Base-by-base conservation (phyloP, 306 rosid species). In the Fagus sylvatica region DNA sequence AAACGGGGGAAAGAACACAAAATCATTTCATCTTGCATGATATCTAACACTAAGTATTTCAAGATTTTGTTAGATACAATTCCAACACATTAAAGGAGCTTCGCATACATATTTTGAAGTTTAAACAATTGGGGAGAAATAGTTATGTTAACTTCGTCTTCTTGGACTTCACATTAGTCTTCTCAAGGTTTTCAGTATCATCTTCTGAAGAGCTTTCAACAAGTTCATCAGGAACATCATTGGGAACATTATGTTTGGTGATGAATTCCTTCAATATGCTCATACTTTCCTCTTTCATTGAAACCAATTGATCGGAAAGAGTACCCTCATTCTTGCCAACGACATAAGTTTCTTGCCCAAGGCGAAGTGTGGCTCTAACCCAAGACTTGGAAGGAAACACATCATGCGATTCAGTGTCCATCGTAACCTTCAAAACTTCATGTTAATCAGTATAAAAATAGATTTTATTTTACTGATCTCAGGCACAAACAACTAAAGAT, bases 221-320 rank as follows among this genome's bases (percentile, higher is more conserved):
- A n/a, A 82, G 76, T 75, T 92, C 97, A 56, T 94, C 93, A 0
- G 98, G 95, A 28, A 94, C 90, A 36, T 94, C 96, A 10, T 87
- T 88, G 60, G 96, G 93, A 84, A 81, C 91, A 85, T 90, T 92
- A 77, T 94, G 87, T 85, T 60, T 90, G 76, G 97, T 94, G 72
- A 92, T 92, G 89, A 85, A 94, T 39, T 90, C 95, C 91, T 92
- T 90, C 90, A 92, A 77, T 57, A 92, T 75, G 28, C 64, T 37
- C 98, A 92, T 89, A 87, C 93, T 88, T 71, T 89, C 83, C 77
- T 85, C 96, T 81, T 92, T 94, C 80, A 85, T n/a, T 6, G 84
- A 88, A 82, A 85, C 85, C 76, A 94, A 78, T 80, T 92, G 91
- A 85, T 90, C 89, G 0, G 97, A 94, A 53, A 89, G 87, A 13